Conservation (phyloP, 2,329 filamentous ascomycete species). For the Paramyrothecium sp. region DNA sequence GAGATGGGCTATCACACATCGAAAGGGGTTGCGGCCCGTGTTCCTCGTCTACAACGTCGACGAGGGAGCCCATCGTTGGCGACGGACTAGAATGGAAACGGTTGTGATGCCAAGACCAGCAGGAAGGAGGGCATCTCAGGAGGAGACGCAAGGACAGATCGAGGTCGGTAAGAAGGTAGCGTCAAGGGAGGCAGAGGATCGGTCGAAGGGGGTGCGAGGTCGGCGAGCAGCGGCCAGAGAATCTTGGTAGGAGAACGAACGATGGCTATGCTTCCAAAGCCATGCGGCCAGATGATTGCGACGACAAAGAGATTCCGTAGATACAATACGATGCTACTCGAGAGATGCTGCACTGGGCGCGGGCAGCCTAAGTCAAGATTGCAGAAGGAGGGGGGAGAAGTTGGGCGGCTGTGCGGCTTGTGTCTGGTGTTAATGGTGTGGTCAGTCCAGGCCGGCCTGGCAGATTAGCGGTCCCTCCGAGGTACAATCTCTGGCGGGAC, state of each 20-base stretch:
- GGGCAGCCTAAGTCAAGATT: neutral
- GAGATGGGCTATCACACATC: neutral
- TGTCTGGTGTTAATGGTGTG: neutral
- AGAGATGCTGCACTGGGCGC: neutral
- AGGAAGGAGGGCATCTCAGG: neutral
- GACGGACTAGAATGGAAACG: neutral
- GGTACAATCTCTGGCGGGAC: neutral
- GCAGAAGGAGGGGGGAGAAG: neutral
- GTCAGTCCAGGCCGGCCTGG: neutral
- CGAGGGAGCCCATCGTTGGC: constrained; percentile 11
- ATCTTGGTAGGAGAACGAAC: neutral
- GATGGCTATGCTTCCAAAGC: neutral
- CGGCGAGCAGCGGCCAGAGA: neutral
- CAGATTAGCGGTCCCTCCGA: neutral
- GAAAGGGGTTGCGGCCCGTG: neutral
- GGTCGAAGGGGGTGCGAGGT: neutral
- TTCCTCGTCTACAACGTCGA: neutral
- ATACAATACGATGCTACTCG: neutral
- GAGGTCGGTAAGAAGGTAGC: neutral
- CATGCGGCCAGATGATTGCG: neutral
- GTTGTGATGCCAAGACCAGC: neutral
- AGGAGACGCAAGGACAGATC: neutral
- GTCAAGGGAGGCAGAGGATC: neutral
- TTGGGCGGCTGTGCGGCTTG: neutral
- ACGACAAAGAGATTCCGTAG: neutral